Base-by-base conservation (phyloP, 164 flowering plant genomes). In the Vitis amurensis region DNA sequence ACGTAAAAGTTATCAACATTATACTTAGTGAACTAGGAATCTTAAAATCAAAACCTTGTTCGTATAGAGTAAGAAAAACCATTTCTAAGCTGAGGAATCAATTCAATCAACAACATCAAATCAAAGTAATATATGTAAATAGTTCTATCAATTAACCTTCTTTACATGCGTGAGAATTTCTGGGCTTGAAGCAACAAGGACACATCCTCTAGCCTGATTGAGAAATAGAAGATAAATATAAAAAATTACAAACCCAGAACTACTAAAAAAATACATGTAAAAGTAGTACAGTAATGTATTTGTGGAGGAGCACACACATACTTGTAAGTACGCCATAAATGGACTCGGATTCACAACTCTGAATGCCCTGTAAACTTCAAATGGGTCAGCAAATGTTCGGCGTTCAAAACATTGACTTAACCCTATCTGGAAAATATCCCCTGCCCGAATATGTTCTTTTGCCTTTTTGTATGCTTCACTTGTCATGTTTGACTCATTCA, bases 281-380 rank as follows among this genome's bases (percentile, higher is more conserved):
- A 44, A 16, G 29, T 44, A 56, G 9, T 17, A 9, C 4, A 71
- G n/a, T 4, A 48, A 14, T 51, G 6, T 67, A 63, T 2, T n/a
- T 55, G 55, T 27, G 31, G 30, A 55, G 53, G 27, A 64, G 66
- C n/a, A 62, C 5, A 23, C 70, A 61, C 74, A 55, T 19, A 91
- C 98, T 76, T 94, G 98, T 69, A 92, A 76, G 75, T 94, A 92
- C 50, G 86, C 55, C 98, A 95, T 91, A 61, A 89, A 91, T 65
- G 98, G 98, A 77, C 99, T 95, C 27, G 98, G 99, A 66, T 95
- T 95, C 44, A 95, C 97, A 63, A 91, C 74, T 82, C 99, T 86
- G 77, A 95, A 76, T 59, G 99, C 96, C 79, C 99, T 82, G 71
- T 93, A 95, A 29, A 95, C 80, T 83, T 95, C 99, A 83, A 91